Base-by-base conservation (phyloP, 2,329 filamentous ascomycete genomes). In the Xylariaceae sp. region DNA sequence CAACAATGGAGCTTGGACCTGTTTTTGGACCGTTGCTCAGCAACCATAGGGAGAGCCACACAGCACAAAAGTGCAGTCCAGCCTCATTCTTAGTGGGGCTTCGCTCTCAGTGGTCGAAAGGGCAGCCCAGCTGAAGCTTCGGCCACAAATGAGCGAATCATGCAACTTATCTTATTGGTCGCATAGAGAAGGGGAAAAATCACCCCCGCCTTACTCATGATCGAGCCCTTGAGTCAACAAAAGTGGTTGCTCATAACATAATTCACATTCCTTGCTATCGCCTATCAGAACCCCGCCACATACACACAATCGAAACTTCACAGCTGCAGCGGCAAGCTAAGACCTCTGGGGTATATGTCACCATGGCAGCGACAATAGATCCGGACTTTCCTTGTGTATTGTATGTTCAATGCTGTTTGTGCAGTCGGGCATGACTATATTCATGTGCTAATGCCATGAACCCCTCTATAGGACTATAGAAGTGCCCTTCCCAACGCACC, bases 401-500 rank as follows among this genome's bases (percentile, higher is more conserved):
- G 86, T 87, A 76, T 67, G 83, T 74, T 44, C 48, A n/a, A 21
- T 9, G 9, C 24, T 46, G 7, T 21, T 23, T 18, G 32, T 27
- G 26, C 4, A 6, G 13, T n/a, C 39, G 43, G 23, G 27, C 44
- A 53, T 41, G 50, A 53, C 50, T 16, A 32, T 23, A 44, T 55
- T 53, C 40, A 16, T 15, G 42, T 61, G 57, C 58, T 67, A 57
- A 63, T 40, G 15, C 16, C 32, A 60, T 54, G 36, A 59, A 67
- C 56, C 63, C 65, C 54, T 39, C 50, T 43, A 59, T 67, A 92
- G 90, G 66, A 84, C 81, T 55, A 82, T 96, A 58, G 80, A 86
- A 64, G 81, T 94, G 54, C 93, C 94, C 37, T 88, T 97, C 69
- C 92, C 92, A 16, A 89, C 86, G 33, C 72, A 85, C 29, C 87